These are phyloP conservation scores for Fusarium pseudoanthophilum DNA, from an alignment of 2,329 filamentous ascomycete genomes.

Conservation along the genomic window DNA sequence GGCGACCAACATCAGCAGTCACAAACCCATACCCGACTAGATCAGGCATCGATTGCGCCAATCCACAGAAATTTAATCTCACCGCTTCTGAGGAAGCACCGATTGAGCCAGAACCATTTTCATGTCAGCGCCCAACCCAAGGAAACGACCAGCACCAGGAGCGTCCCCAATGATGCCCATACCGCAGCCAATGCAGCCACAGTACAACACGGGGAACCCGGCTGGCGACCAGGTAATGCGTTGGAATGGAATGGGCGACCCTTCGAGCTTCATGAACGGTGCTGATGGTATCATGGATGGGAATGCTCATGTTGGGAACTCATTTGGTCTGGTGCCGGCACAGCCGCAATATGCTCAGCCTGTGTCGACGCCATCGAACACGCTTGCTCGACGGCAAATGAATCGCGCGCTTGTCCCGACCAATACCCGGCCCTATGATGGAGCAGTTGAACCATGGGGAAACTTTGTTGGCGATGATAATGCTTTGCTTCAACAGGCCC, in stretches of 20 bases:
- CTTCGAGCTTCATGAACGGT: slow-evolving; percentile 48
- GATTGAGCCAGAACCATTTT: slow-evolving; percentile 6
- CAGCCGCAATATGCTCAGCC: slow-evolving; percentile 49
- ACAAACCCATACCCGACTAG: slow-evolving; percentile 23
- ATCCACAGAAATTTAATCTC: slow-evolving; percentile 10
- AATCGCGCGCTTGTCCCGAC: slow-evolving; percentile 63
- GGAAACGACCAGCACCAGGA: slow-evolving; percentile 81
- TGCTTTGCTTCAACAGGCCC: slow-evolving; percentile 51
- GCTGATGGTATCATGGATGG: slow-evolving; percentile 44
- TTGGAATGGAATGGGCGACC: slow-evolving; percentile 57
- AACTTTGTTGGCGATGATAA: slow-evolving; percentile 57
- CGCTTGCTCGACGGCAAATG: slow-evolving; percentile 63
- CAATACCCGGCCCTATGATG: slow-evolving; percentile 53
- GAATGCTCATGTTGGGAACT: slow-evolving; percentile 48
- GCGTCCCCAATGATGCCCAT: slow-evolving; percentile 70
- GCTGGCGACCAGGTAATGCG: slow-evolving; percentile 59
- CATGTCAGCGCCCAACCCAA: slow-evolving; percentile 63
- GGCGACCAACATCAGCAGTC: slow-evolving; percentile 17
- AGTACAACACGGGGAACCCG: slow-evolving; percentile 58
- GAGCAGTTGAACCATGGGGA: slow-evolving; percentile 54
- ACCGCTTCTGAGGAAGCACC: slow-evolving; percentile 27
- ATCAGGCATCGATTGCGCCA: slow-evolving; percentile 37
- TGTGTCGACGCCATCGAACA: slow-evolving; percentile 56
- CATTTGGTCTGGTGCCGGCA: slow-evolving; percentile 53
- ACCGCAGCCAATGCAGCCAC: slow-evolving; percentile 61